Base-by-base conservation (phyloP, 2,329 filamentous ascomycete genomes). In the Tolypocladium tropicale region DNA sequence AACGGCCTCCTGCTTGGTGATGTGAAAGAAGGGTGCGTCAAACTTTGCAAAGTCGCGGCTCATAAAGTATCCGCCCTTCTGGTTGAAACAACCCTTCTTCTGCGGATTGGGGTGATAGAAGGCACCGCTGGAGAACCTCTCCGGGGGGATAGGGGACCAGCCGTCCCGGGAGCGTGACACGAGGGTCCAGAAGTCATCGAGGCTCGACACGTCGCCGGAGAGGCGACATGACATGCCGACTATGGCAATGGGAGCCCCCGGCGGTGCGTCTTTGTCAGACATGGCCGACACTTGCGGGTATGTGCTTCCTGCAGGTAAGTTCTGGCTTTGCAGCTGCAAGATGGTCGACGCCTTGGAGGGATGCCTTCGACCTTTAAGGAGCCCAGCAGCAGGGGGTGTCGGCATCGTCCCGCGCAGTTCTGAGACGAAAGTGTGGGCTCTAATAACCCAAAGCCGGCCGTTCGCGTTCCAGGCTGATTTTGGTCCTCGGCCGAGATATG, bases 11-110 rank as follows among this genome's bases (percentile, higher is more conserved):
- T 77, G 75, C 58, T 75, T 71, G 0, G 77, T 78, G n/a, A 80
- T 66, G 49, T 74, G 73, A 62, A 81, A 81, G 61, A 81, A 81
- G 0, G 76, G 74, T 0, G 78, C 77, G 53, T 81, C 78, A 56
- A 81, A 80, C 3, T 69, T 67, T 9, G 70, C 68, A 30, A 77
- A 66, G 56, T 80, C 77, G 23, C 71, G 69, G 50, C 75, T 71
- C 57, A 81, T 65, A 53, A 77, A 78, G 61, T 74, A 73, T 2
- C 68, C 69, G 4, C 68, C 66, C 25, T 60, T 61, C 1, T 68
- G 63, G 53, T 74, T 76, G 57, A 70, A 68, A 52, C 67, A 66
- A 6, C 74, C 75, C 28, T 67, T 72, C 59, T 74, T 74, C 41
- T 70, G 72, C 0, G 72, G 69, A 56, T 76, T 74, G 0, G 75